These are phyloP conservation scores for Rosa multiflora DNA, from an alignment of 306 rosid genomes.

Conservation along the genomic window DNA sequence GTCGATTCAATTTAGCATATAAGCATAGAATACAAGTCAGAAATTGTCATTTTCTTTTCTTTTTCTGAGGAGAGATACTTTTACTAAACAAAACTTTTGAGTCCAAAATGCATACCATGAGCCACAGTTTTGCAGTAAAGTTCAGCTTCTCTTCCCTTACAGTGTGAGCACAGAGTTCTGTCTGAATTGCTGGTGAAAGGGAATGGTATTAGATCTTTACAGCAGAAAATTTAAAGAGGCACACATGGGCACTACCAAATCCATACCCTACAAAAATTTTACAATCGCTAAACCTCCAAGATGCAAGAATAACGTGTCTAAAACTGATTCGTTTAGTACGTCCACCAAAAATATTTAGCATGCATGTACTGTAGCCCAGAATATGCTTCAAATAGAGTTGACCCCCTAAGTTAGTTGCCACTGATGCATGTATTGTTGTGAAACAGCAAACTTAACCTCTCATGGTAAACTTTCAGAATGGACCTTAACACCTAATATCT, in stretches of 20 bases:
- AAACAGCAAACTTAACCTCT: neutral
- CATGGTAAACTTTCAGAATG: neutral
- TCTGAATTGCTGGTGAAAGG: constrained; percentile 46
- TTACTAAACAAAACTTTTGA: neutral
- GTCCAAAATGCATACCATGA: constrained; percentile 52
- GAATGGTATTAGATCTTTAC: neutral
- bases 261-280: neutral
- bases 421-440: neutral
- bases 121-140: constrained; percentile 80
- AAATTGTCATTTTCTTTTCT: neutral
- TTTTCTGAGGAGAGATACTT: neutral
- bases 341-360: neutral
- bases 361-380: neutral
- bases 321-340: neutral
- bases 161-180: constrained; percentile 72
- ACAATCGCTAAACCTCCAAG: constrained; percentile 3
- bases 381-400: neutral
- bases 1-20: constrained; percentile 13
- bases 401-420: neutral
- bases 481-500: neutral
- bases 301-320: neutral
- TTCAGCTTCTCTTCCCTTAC: constrained; percentile 93
- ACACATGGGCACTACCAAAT: neutral
- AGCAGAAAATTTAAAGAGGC: neutral
- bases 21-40: constrained; percentile 5